Conservation (phyloP, 768 basidiomycete species). For the Mrakia blollopis region DNA sequence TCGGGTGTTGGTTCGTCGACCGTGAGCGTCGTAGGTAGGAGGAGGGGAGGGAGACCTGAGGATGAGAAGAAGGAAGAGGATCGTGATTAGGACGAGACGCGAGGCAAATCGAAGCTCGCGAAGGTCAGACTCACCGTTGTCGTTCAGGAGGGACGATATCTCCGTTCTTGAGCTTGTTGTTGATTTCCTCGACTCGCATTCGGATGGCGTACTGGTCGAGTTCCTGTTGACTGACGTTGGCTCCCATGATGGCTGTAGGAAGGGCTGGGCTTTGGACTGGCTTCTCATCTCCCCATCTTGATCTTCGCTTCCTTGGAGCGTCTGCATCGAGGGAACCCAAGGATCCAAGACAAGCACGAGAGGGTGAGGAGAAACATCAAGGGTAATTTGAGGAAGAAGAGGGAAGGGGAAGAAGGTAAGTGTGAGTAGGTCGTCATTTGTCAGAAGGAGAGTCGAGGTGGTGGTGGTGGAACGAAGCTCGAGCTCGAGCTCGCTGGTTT, state of each 20-base stretch:
- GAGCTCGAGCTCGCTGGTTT: neutral
- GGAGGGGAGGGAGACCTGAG: slow-evolving; percentile 88
- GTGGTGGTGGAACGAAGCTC: neutral
- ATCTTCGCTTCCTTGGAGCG: slow-evolving; percentile 87
- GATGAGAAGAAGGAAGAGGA: slow-evolving; percentile 11
- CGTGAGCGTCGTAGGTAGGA: slow-evolving; percentile 94
- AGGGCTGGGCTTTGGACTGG: slow-evolving; percentile 73
- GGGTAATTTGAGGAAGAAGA: neutral
- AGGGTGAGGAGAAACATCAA: neutral
- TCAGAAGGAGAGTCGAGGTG: neutral
- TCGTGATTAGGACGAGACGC: neutral
- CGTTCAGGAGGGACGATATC: slow-evolving; percentile 94
- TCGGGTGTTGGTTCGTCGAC: slow-evolving; percentile 95
- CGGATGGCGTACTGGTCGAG: slow-evolving; percentile 98
- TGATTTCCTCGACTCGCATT: slow-evolving; percentile 93
- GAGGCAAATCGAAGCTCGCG: neutral
- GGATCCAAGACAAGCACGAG: neutral
- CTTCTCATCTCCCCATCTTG: slow-evolving; percentile 95
- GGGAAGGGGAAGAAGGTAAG: slow-evolving; percentile 1
- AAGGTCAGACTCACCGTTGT: slow-evolving; percentile 59
- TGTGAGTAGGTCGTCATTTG: neutral
- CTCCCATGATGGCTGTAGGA: slow-evolving; percentile 81
- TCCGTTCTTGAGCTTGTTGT: slow-evolving; percentile 84
- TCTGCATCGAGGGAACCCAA: slow-evolving; percentile 48
- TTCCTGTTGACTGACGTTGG: slow-evolving; percentile 83